Percentiles rank a stretch among this genome's conserved stretches.
phyloP scores from a whole-genome alignment of 2,329 filamentous ascomycete species.

The Shiraia sp. region DNA sequence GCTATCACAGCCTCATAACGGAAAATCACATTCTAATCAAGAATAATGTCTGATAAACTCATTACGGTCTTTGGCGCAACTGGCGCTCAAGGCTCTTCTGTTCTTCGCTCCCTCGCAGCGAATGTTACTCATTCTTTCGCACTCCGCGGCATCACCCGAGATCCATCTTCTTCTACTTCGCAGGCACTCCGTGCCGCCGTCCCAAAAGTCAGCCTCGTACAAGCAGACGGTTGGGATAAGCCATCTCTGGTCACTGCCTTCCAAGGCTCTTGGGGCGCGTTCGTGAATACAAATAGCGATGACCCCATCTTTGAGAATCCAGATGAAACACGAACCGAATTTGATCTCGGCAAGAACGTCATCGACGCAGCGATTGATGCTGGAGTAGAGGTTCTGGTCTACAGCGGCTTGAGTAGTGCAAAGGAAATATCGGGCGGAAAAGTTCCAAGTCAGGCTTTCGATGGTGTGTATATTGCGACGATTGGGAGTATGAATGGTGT shows the following conservation, averaged over 20 bases:
- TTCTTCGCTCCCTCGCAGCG: slow-evolving; percentile 42
- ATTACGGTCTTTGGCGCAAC: slow-evolving; percentile 46
- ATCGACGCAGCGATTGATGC: slow-evolving; percentile 21
- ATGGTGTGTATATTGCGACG: slow-evolving; percentile 13
- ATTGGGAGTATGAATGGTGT: not conserved
- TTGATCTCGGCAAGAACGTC: slow-evolving; percentile 20
- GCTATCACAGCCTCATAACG: not conserved
- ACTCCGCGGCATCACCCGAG: slow-evolving; percentile 62
- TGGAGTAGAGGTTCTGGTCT: slow-evolving; percentile 20
- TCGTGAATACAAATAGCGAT: slow-evolving; percentile 27
- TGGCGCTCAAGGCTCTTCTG: slow-evolving; percentile 48
- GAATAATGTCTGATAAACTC: slow-evolving; percentile 22
- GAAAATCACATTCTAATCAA: not conserved
- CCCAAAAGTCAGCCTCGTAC: slow-evolving; percentile 14
- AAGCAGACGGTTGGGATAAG: slow-evolving; percentile 28
- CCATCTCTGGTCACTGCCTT: slow-evolving; percentile 22
- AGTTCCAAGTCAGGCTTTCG: slow-evolving; percentile 17
- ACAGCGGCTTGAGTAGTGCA: slow-evolving; percentile 21
- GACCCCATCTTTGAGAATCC: slow-evolving; percentile 17
- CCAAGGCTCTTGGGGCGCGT: slow-evolving; percentile 23
- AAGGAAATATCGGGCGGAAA: slow-evolving; percentile 16
- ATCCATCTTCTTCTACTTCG: slow-evolving; percentile 52
- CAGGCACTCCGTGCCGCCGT: slow-evolving; percentile 38
- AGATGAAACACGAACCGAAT: slow-evolving; percentile 16
- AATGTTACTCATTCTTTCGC: slow-evolving; percentile 39